Base-by-base conservation (phyloP, 768 basidiomycete genomes). In the Boletus coccyginus region DNA sequence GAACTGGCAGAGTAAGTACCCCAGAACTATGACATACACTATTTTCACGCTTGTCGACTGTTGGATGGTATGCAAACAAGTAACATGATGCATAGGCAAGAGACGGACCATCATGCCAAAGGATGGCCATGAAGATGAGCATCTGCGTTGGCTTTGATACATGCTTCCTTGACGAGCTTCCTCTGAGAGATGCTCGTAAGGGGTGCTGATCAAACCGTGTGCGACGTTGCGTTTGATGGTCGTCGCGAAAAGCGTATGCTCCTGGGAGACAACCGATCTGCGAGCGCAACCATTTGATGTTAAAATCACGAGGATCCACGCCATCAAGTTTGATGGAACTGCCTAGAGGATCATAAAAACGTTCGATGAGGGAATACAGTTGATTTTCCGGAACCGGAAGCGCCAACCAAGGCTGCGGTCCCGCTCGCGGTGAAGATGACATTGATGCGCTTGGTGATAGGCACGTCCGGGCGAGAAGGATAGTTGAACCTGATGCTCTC, bases 221-320 rank as follows among this genome's bases (percentile, higher is more conserved):
- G 85, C 87, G 55, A 95, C 89, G 60, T 95, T 94, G 44, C 80
- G 83, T 63, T 76, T 81, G 71, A 95, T 91, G 0, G 90, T 86
- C 1, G 90, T 92, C 5, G 88, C 88, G 70, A 94, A 95, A 1
- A 95, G 78, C 0, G 82, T 86, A 2, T 92, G 93, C 68, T 95
- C 93, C 69, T 95, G 92, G 0, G 88, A 89, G 1, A 95, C 93
- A 0, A 95, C 92, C 92, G 46, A 95, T 90, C 68, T 94, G 91
- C 11, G 83, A 82, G 39, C 93, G 85, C 45, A 95, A 71, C 93
- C 92, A 95, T 60, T 83, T 88, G 55, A 94, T 65, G 65, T 94
- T 94, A 46, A 95, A 78, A 7, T 85, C 78, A 68, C 80, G 86
- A 63, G 94, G 62, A 63, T 94, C 78, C 24, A 79, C 65, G 8